A percentile compares a stretch with the other conserved stretches of the same genome.
Evolutionary conservation across 2,329 filamentous ascomycete species (phyloP).

Genomic region (Colletotrichum liriopes): DNA sequence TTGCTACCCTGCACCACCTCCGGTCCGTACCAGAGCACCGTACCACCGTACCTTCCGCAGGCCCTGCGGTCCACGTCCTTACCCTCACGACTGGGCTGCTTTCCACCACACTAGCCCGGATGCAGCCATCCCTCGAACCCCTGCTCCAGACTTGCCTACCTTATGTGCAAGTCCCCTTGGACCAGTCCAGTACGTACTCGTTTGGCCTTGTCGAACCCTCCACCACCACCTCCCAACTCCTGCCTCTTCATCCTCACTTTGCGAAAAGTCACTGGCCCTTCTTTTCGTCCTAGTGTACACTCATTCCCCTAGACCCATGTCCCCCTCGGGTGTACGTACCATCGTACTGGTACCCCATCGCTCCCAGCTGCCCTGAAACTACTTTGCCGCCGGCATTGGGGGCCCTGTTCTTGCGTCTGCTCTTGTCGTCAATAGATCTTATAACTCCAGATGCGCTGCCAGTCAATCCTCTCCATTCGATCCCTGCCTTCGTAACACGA

Average conservation of each 20-base stretch:
- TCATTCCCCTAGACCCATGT: slow-evolving; percentile 9
- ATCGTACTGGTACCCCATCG: slow-evolving; percentile 5
- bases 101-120: slow-evolving; percentile 31
- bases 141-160: slow-evolving; percentile 30
- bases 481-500: slow-evolving; percentile 38
- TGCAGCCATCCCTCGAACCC: slow-evolving; percentile 36
- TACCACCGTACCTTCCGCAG: background rate
- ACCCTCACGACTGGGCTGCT: slow-evolving; percentile 29
- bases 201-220: background rate
- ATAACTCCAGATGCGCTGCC: slow-evolving; percentile 42
- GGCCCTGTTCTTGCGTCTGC: slow-evolving; percentile 40
- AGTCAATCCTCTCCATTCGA: slow-evolving; percentile 30
- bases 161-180: slow-evolving; percentile 20
- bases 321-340: slow-evolving; percentile 1
- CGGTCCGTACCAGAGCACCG: background rate
- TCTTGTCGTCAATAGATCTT: slow-evolving; percentile 40
- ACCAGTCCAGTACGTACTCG: slow-evolving; percentile 3
- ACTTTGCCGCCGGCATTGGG: slow-evolving; percentile 42
- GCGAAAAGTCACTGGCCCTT: slow-evolving; percentile 17
- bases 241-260: slow-evolving; percentile 20
- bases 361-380: slow-evolving; percentile 43
- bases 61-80: slow-evolving; percentile 16
- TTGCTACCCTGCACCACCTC: background rate
- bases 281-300: slow-evolving; percentile 1
- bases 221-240: slow-evolving; percentile 6